Evolutionary conservation across 257 asterid genomes (phyloP).

Genomic region (Thymus mandschuricus): DNA sequence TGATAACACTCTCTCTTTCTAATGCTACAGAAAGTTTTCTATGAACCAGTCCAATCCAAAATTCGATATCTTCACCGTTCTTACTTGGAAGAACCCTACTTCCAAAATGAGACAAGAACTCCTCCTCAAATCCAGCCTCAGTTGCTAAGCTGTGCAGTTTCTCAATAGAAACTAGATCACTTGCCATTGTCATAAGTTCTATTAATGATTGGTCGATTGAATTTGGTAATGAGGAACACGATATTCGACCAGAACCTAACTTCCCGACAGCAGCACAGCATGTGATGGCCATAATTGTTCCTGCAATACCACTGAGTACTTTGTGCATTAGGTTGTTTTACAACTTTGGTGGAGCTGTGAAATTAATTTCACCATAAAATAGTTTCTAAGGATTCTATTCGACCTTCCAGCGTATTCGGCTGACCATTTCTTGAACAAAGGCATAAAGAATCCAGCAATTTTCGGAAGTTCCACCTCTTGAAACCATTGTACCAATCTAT

Average conservation of each 20-base stretch:
- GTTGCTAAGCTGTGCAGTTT: constrained; percentile 69
- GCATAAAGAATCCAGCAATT: constrained; percentile 58
- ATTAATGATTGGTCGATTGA: constrained; percentile 49
- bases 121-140: constrained; percentile 85
- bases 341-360: not conserved
- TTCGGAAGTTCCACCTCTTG: constrained; percentile 66
- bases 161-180: constrained; percentile 50
- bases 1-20: constrained; percentile 66
- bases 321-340: constrained; percentile 39
- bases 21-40: constrained; percentile 63
- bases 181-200: constrained; percentile 65
- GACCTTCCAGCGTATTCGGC: constrained; percentile 84
- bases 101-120: constrained; percentile 67
- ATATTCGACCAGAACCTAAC: constrained; percentile 50
- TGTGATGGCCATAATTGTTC: constrained; percentile 66
- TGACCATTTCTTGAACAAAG: constrained; percentile 84
- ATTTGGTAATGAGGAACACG: constrained; percentile 44
- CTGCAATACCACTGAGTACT: constrained; percentile 87
- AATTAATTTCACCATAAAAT: not conserved
- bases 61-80: constrained; percentile 59
- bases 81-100: constrained; percentile 62
- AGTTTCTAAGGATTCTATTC: constrained; percentile 18
- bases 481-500: constrained; percentile 69
- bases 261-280: constrained; percentile 67
- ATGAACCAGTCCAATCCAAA: constrained; percentile 80